Evolutionary conservation across 2,329 filamentous ascomycete species (phyloP).

Genomic region (Aspergillus novofumigatus): DNA sequence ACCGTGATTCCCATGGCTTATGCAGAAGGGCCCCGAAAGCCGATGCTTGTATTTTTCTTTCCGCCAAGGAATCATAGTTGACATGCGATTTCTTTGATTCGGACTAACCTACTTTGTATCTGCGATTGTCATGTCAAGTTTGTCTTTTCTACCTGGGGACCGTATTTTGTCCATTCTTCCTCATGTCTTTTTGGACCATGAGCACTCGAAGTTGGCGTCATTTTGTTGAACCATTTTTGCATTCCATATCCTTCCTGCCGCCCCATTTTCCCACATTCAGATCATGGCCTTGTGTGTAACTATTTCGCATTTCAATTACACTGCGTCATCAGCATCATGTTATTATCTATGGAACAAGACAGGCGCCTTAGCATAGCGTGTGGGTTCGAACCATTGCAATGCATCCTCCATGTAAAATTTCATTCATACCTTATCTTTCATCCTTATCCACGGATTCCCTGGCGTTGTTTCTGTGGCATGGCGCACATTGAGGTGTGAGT

Average conservation of each 20-base stretch:
- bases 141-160: background rate
- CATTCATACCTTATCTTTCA: background rate
- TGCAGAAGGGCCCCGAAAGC: background rate
- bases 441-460: background rate
- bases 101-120: background rate
- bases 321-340: slow-evolving; percentile 3
- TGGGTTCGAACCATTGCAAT: slow-evolving; percentile 1
- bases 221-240: background rate
- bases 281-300: slow-evolving; percentile 4
- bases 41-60: background rate
- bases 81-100: background rate
- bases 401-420: background rate
- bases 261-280: no score
- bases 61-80: background rate
- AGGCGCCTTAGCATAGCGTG: slow-evolving; percentile 12
- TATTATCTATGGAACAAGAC: slow-evolving; percentile 4
- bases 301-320: slow-evolving; percentile 6
- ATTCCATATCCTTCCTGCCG: background rate
- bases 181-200: background rate
- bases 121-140: background rate
- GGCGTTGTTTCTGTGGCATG: background rate
- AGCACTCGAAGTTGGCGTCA: background rate
- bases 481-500: background rate
- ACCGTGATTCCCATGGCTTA: slow-evolving; percentile 1
- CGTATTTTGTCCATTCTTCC: background rate